Evolutionary conservation across 345 rosid species (phyloP), one percentile per base, ranked within the genome.

Genomic region (Eucalyptus curtisii): DNA sequence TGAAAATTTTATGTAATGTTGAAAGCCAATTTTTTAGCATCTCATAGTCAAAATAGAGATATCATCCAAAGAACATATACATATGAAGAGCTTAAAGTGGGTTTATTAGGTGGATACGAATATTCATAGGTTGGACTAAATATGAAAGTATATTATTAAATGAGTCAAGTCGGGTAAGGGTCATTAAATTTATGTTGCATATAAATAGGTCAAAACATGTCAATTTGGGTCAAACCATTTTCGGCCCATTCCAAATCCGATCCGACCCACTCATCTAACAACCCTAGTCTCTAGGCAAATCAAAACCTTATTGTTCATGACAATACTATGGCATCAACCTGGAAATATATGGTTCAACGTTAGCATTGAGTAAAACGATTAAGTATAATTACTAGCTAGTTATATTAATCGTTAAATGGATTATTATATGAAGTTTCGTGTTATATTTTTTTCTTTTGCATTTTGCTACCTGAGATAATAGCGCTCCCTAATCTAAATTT

Each of bases 131-230:
- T 66, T 66, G 22, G 7, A 66, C 31, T 61, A 30, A 30, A 30
- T 61, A 61, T 22, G 13, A 55, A 55, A 1, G 1, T 55, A 55
- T 55, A 24, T 55, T 55, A 55, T 30, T 55, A 22, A 55, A 55
- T 55, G 6, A 55, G 30, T 55, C 2, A 10, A 1, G 6, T 55
- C 0, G 0, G 13, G 7, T 59, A 61, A 27, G 33, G 15, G 68
- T 13, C 16, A 61, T 27, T 61, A 61, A 27, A 30, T 61, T 61
- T 13, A 30, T 61, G 4, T 27, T 7, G 33, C 16, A 61, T 61
- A 27, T 61, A 59, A 27, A 25, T 27, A 16, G n/a, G 13, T 59
- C 31, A 59, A 59, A 59, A 27, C 31, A 27, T 10, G 68, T 59
- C 31, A 27, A 27, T 59, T 59, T 59, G 15, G 14, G 68, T 61